A percentile compares a stretch with the other conserved stretches of the same genome.
phyloP scores from a whole-genome alignment of 2,329 filamentous ascomycete genomes.

The Penicillium occitanis region DNA sequence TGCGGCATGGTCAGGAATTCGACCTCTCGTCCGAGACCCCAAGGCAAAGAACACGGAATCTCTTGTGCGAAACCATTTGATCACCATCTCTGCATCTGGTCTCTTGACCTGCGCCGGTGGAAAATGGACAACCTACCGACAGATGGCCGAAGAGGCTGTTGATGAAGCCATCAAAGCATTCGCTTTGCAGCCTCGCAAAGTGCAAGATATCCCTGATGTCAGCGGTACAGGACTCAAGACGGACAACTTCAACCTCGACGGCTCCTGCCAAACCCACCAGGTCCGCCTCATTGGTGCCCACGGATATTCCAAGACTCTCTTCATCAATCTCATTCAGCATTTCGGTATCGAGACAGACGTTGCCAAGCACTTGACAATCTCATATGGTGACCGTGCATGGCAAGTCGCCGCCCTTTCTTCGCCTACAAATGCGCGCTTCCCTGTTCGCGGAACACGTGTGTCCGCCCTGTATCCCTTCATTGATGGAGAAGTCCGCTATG shows the following conservation, averaged over 20 bases:
- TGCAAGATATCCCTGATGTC: conserved; percentile 63
- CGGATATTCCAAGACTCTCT: conserved; percentile 84
- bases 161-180: conserved; percentile 74
- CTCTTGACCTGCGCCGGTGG: conserved; percentile 83
- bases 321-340: conserved; percentile 93
- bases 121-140: conserved; percentile 91
- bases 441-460: conserved; percentile 77
- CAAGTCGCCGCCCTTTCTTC: conserved; percentile 77
- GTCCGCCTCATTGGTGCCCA: conserved; percentile 81
- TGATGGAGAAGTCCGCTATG: conserved; percentile 87
- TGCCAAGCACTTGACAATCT: conserved; percentile 80
- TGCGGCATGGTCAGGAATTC: conserved; percentile 84
- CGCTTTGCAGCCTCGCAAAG: conserved; percentile 57
- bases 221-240: conserved; percentile 69
- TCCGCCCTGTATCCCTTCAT: conserved; percentile 82
- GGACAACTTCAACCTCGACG: conserved; percentile 69
- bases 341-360: conserved; percentile 90
- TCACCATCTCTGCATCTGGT: conserved; percentile 75
- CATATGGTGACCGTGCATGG: conserved; percentile 92
- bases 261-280: conserved; percentile 78
- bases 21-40: conserved; percentile 81
- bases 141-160: conserved; percentile 89
- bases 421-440: conserved; percentile 76
- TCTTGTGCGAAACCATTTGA: conserved; percentile 80
- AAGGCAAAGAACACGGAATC: conserved; percentile 84